phyloP scores from a whole-genome alignment of 2,329 filamentous ascomycete genomes.

The Exophiala viscosa region DNA sequence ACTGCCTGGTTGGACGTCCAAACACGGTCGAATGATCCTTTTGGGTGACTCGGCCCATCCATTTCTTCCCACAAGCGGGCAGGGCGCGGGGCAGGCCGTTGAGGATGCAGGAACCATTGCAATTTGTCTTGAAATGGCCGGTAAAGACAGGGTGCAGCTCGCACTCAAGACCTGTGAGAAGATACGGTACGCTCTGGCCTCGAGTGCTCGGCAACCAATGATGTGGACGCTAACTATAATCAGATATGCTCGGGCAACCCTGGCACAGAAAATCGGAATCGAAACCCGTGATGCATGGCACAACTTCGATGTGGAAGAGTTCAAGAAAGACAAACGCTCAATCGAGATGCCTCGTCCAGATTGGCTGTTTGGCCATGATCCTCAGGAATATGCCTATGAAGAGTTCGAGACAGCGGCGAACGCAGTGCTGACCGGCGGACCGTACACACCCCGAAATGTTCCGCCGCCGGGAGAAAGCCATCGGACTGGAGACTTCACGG shows the following conservation, averaged over 20 bases:
- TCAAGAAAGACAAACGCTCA: constrained; percentile 34
- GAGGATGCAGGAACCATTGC: constrained; percentile 49
- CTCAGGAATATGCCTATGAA: neutral
- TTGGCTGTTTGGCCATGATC: neutral
- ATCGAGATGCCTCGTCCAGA: neutral
- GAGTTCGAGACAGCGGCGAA: neutral
- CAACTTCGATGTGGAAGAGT: constrained; percentile 48
- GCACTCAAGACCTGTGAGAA: neutral
- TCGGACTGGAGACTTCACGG: neutral
- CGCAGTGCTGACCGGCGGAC: neutral
- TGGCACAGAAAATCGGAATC: constrained; percentile 47
- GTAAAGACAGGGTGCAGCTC: constrained; percentile 6
- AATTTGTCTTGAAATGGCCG: constrained; percentile 36
- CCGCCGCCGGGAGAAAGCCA: neutral
- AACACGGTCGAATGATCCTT: constrained; percentile 38
- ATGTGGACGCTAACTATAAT: neutral
- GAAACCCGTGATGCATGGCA: constrained; percentile 50
- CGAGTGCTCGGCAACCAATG: neutral
- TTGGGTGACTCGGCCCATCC: constrained; percentile 51
- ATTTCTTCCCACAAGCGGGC: constrained; percentile 46
- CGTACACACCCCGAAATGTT: neutral
- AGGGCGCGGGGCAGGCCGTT: constrained; percentile 48
- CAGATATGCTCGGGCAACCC: constrained; percentile 47
- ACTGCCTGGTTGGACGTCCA: constrained; percentile 27
- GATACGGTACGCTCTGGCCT: neutral